phyloP scores from a whole-genome alignment of 2,329 filamentous ascomycete genomes.

The Cadophora gregata region DNA sequence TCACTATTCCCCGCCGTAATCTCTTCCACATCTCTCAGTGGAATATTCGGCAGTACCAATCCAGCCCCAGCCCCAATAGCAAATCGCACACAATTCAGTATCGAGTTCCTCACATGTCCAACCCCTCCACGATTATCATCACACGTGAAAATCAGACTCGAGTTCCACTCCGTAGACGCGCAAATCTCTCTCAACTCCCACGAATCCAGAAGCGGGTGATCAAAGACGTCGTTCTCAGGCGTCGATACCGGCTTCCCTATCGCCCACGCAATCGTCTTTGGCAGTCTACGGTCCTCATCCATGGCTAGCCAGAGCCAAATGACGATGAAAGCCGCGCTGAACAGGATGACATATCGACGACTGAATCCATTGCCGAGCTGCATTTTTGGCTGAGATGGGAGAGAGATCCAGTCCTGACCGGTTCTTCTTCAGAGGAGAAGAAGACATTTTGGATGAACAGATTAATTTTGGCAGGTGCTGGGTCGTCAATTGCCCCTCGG shows the following conservation, averaged over 20 bases:
- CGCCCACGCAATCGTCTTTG: constrained; percentile 22
- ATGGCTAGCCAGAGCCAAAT: constrained; percentile 37
- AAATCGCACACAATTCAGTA: constrained; percentile 42
- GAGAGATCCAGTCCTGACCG: constrained; percentile 8
- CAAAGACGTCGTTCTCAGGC: constrained; percentile 40
- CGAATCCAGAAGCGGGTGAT: constrained; percentile 48
- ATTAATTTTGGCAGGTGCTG: not conserved
- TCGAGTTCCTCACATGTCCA: constrained; percentile 42
- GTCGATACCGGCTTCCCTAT: constrained; percentile 22
- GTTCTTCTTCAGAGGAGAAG: constrained; percentile 1
- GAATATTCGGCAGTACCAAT: constrained; percentile 45
- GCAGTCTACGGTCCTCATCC: constrained; percentile 24
- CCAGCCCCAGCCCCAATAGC: constrained; percentile 39
- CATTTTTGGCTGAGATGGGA: not conserved
- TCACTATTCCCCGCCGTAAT: constrained; percentile 17
- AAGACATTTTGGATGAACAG: constrained; percentile 5
- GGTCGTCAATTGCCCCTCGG: no score
- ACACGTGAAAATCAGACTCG: constrained; percentile 38
- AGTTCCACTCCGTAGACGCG: constrained; percentile 38
- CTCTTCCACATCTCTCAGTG: constrained; percentile 43
- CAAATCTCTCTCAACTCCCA: constrained; percentile 45
- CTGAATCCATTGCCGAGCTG: constrained; percentile 23
- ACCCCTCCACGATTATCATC: constrained; percentile 38
- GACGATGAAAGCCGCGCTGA: constrained; percentile 24
- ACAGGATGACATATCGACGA: constrained; percentile 35